Evolutionary conservation across 2,329 filamentous ascomycete genomes (phyloP), one percentile per base, ranked within the genome.

Genomic region (Fusarium begoniae): DNA sequence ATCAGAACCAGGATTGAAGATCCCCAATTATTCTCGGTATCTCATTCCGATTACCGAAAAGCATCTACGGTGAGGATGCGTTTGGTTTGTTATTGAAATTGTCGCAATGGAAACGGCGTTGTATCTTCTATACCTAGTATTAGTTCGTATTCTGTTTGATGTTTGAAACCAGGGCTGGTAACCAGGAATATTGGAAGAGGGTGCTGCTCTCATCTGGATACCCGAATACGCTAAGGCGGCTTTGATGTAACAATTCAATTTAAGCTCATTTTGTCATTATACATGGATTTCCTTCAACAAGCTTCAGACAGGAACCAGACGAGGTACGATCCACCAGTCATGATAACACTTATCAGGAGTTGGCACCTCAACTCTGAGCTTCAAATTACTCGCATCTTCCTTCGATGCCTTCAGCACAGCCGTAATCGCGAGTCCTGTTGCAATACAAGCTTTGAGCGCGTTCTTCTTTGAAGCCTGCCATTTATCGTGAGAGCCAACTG

Each of bases 381-480:
- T 82, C 57, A 87, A 50, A 51, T 80, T 71, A 40, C 69, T 74
- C 66, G 58, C 76, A 57, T 69, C 78, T 66, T 78, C 81, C 24
- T 84, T 82, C 14, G 92, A 75, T 5, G 87, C 87, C 80, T 90
- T 92, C 77, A 87, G 88, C 54, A 93, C 80, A 3, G 85, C 86
- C 30, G 87, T 86, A 48, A 94, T 87, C 1, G 91, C 89, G 71
- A 95, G 88, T 11, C 90, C 90, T 2, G 91, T 87, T 14, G 90
- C 90, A 69, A 95, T 94, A 74, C 90, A 92, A n/a, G 92, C 90
- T 77, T 90, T 90, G 76, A 93, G 85, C 15, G 87, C 88, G 69
- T 89, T 87, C 80, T 90, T 92, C 17, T 88, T 84, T 28, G 89
- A 86, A 28, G 83, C 84, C 24, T 87, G 79, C 92, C 92, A 95